These are phyloP conservation scores for Monosporascus sp. DNA, from an alignment of 2,329 filamentous ascomycete genomes.

Conservation along the genomic window DNA sequence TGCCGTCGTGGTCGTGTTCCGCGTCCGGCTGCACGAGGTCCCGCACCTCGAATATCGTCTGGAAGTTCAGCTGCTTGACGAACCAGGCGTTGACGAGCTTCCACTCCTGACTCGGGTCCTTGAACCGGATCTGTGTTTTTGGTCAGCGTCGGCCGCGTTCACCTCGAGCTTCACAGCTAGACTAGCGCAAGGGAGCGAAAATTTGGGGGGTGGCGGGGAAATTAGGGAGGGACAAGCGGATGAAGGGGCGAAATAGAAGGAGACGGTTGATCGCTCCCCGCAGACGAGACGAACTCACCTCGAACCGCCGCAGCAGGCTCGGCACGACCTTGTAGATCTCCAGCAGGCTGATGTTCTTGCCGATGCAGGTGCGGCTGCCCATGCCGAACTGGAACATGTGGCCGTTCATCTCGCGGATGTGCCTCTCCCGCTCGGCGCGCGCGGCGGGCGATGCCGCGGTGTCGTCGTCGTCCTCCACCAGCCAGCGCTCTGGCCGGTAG, in stretches of 20 bases:
- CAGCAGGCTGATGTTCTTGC: slow-evolving; percentile 59
- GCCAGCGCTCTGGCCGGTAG: slow-evolving; percentile 66
- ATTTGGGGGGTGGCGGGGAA: neutral
- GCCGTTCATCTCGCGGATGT: slow-evolving; percentile 61
- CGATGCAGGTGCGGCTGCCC: slow-evolving; percentile 64
- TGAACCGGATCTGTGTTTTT: slow-evolving; percentile 42
- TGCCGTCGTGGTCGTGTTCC: neutral
- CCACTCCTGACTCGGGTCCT: slow-evolving; percentile 52
- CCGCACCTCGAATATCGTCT: slow-evolving; percentile 38
- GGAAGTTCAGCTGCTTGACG: slow-evolving; percentile 54
- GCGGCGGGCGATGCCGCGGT: slow-evolving; percentile 9
- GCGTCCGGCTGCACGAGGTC: slow-evolving; percentile 35
- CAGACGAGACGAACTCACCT: slow-evolving; percentile 35
- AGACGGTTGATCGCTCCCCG: neutral
- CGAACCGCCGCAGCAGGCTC: slow-evolving; percentile 58
- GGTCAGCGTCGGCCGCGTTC: neutral
- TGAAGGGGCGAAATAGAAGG: neutral
- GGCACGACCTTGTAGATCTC: slow-evolving; percentile 62
- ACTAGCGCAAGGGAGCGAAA: too few relatives aligned
- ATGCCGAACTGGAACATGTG: slow-evolving; percentile 72
- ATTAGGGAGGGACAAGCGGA: neutral
- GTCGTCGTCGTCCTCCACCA: slow-evolving; percentile 36
- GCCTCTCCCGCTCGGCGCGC: slow-evolving; percentile 39
- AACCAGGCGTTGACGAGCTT: slow-evolving; percentile 58
- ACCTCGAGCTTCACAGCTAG: too few relatives aligned